Evolutionary conservation across 75 land plant genomes (phyloP).

Genomic region (Isoetes taiwanensis): DNA sequence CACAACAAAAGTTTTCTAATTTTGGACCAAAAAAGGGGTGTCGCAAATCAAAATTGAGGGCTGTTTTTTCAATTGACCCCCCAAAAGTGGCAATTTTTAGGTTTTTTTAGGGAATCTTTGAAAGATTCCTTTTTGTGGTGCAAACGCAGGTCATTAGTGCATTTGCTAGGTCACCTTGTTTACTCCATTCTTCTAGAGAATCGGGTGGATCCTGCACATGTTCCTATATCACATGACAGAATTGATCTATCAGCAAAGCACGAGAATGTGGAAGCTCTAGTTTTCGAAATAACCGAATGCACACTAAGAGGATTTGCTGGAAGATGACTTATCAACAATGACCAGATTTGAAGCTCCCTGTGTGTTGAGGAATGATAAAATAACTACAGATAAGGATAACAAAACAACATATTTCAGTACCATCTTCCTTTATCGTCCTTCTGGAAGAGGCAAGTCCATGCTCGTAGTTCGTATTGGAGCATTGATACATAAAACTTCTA

Average conservation of each 20-base stretch:
- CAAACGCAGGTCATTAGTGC: too few species aligned
- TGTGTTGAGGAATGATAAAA: slow-evolving; percentile 48
- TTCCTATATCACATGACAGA: slow-evolving; percentile 85
- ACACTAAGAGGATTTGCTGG: slow-evolving; percentile 69
- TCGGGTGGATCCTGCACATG: slow-evolving; percentile 93
- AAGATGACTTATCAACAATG: slow-evolving; percentile 25
- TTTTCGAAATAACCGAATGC: slow-evolving; percentile 50
- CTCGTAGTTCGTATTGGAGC: slow-evolving; percentile 58
- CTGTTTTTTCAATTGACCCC: too few species aligned
- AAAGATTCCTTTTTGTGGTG: too few species aligned
- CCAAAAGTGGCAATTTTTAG: too few species aligned
- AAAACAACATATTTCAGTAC: slow-evolving; percentile 33
- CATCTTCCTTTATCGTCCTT: slow-evolving; percentile 61
- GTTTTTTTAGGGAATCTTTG: too few species aligned
- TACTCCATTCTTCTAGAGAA: slow-evolving; percentile 81
- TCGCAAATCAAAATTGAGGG: too few species aligned
- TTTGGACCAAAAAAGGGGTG: too few species aligned
- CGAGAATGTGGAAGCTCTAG: slow-evolving; percentile 66
- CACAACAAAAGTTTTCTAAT: too few species aligned
- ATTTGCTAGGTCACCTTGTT: too few species aligned
- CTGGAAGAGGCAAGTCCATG: slow-evolving; percentile 86
- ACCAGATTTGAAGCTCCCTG: slow-evolving; percentile 75
- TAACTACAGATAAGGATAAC: slow-evolving; percentile 38
- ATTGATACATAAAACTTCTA: slow-evolving; percentile 49
- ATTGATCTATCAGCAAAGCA: slow-evolving; percentile 69